Evolutionary conservation across 1,284 basidiomycete species (phyloP), one percentile per base, ranked within the genome.

Genomic region (Taiwanofungus camphoratus): DNA sequence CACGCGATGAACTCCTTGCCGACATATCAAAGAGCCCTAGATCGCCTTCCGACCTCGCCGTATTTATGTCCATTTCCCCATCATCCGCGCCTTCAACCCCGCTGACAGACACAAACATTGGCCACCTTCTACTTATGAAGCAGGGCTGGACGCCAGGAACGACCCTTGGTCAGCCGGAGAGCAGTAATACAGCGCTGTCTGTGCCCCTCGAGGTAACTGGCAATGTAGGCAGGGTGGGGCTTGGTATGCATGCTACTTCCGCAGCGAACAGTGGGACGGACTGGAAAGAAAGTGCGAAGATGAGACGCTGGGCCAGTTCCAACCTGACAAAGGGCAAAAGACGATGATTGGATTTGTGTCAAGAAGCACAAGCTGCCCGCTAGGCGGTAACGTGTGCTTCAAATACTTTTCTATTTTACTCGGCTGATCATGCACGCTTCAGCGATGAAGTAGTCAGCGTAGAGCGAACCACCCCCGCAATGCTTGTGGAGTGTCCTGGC

Each of bases 71-170:
- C 15, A 38, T 49, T 12, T 42, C 52, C 6, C 46, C 53, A 32
- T 42, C 48, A 3, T 71, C 75, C 31, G 57, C 66, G 29, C 65
- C 71, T 12, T 60, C 74, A 16, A 53, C 57, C 4, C 73, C 76
- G 2, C 57, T 86, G 23, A 57, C 75, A 3, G 56, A 69, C 3
- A 65, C 69, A n/a, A 87, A 85, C 53, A 64, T 87, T 39, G 85
- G 85, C 1, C 77, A 82, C 53, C 71, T 66, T 30, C 64, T 88
- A 33, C 67, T 87, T 3, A 64, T 77, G 60, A 82, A 79, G 57
- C 83, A 86, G 60, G 84, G 85, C 1, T 88, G 86, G 85, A 62
- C 67, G 20, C 84, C 82, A 13, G 86, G 85, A 5, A 74, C 69
- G 19, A 64, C 70, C 5, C 71, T 87, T 12, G 83, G 82, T 11